These are phyloP conservation scores for Ceratopteris richardii DNA, from an alignment of 75 land plant genomes.

Conservation along the genomic window DNA sequence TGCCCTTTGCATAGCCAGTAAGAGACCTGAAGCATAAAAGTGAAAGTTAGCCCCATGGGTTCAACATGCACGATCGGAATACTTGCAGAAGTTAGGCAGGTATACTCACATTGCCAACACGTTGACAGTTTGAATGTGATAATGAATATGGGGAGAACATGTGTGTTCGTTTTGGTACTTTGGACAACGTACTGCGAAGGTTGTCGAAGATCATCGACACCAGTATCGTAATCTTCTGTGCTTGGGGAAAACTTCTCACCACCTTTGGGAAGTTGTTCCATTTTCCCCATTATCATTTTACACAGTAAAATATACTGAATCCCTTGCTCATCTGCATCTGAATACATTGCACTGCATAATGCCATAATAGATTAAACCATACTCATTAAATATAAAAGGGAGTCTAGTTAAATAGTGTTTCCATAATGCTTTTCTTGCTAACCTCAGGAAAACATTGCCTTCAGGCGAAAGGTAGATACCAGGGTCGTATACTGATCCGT, in stretches of 20 bases:
- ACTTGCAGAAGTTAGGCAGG: too few relatives aligned
- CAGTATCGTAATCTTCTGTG: conserved; percentile 53
- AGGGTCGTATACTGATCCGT: conserved; percentile 17
- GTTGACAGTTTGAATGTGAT: conserved; percentile 40
- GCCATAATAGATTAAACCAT: background rate
- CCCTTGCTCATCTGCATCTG: conserved; percentile 73
- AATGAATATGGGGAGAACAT: conserved; percentile 55
- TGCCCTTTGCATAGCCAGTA: too few relatives aligned
- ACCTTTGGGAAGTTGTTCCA: conserved; percentile 37
- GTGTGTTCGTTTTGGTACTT: conserved; percentile 60
- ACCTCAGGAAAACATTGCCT: conserved; percentile 27
- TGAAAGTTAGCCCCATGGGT: too few relatives aligned
- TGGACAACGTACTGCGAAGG: conserved; percentile 61
- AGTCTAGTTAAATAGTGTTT: background rate
- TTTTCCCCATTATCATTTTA: conserved; percentile 56
- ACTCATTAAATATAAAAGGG: background rate
- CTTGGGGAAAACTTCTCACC: conserved; percentile 45
- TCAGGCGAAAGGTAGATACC: conserved; percentile 37
- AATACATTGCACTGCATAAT: conserved; percentile 43
- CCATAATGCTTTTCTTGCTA: too few relatives aligned
- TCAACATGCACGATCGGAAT: too few relatives aligned
- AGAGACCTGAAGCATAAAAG: too few relatives aligned
- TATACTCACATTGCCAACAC: conserved; percentile 12
- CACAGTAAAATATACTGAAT: conserved; percentile 45
- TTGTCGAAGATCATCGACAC: conserved; percentile 37